phyloP scores from a whole-genome alignment of 192 early-diverging fungal species.

The Dissophora globulifera region DNA sequence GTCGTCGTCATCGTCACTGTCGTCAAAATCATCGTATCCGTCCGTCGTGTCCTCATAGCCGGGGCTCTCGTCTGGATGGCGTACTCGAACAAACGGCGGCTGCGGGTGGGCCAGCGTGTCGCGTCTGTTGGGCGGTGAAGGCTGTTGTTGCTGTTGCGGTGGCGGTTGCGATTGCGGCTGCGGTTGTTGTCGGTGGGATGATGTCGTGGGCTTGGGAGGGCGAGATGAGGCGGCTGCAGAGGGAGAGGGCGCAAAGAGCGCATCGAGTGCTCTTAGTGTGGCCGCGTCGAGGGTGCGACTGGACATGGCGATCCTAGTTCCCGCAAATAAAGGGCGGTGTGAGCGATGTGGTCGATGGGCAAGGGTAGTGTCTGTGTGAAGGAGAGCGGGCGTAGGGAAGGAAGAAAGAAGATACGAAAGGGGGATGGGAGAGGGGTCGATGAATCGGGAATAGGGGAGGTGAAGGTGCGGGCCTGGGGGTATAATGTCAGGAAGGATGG shows the following conservation, averaged over 20 bases:
- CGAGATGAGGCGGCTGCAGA: not conserved
- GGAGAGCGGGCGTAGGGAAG: too few relatives aligned
- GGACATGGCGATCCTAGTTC: too few relatives aligned
- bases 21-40: not conserved
- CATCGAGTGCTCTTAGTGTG: conserved; percentile 2
- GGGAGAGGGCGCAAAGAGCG: not conserved
- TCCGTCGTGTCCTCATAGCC: not conserved
- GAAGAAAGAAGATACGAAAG: too few relatives aligned
- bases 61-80: not conserved
- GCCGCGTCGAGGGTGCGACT: not conserved
- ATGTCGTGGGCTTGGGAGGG: not conserved
- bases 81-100: not conserved
- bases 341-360: too few relatives aligned
- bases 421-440: too few relatives aligned
- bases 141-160: conserved; percentile 4
- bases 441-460: too few relatives aligned
- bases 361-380: too few relatives aligned
- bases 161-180: not conserved
- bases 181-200: not conserved
- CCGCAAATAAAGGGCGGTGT: too few relatives aligned
- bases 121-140: conserved; percentile 7
- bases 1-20: not conserved
- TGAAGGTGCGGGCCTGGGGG: too few relatives aligned
- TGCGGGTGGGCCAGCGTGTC: conserved; percentile 6
- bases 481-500: too few relatives aligned